Base-by-base conservation (phyloP, 73 alveolate species). In the Stentor roeselii region DNA sequence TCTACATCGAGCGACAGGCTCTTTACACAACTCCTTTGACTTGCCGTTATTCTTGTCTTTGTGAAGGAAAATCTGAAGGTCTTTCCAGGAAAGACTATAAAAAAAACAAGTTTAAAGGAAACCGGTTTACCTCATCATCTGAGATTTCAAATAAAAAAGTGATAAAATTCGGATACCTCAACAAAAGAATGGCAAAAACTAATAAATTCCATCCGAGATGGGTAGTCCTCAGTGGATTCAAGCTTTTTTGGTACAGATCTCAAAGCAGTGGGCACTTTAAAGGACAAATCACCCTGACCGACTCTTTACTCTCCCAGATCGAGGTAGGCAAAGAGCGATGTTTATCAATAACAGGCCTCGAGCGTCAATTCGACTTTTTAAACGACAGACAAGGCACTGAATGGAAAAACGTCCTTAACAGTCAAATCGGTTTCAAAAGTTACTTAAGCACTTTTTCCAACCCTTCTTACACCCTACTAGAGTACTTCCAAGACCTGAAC, bases 211-310 rank as follows among this genome's bases (percentile, higher is more conserved):
- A 86, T 60, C 59, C 21, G 15, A 59, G 92, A 82, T 86, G 92
- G 92, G 42, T 86, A 39, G 92, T 86, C 3, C 75, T 86, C 31
- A 83, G 92, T 60, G 92, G 92, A 1, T 82, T 86, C 58, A 82
- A 80, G 27, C 78, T 86, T 3, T 86, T 75, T 60, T 86, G 92
- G 88, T 86, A 82, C 42, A 4, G 92, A 60, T 35, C 75, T 37
- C 67, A 82, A 3, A 60, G 39, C 6, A 86, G 85, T 38, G 14
- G 39, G 4, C n/a, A 60, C 30, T 41, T 67, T 36, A 78, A 86
- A 82, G 88, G 92, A 0, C 67, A 60, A 60, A 60, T 86, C 36
- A 60, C 78, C 21, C 59, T 86, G 0, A 85, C 88, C 3, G 21
- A 67, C 30, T 58, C 31, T 11, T 75, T 61, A 1, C 36, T 86